Conservation (phyloP, 2,329 filamentous ascomycete species). For the Drechslerella dactyloides region DNA sequence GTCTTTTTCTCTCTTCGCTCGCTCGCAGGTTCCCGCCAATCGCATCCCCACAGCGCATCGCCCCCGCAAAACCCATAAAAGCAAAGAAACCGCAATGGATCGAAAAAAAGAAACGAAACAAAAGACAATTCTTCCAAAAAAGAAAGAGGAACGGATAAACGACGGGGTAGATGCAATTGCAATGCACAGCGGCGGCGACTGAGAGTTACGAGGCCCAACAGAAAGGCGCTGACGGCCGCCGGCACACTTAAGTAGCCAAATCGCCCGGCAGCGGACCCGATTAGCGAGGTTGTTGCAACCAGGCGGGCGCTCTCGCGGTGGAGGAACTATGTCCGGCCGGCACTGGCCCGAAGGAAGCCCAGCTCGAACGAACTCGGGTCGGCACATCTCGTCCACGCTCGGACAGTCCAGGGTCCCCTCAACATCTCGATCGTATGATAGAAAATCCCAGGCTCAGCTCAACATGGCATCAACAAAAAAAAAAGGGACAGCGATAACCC, state of each 20-base stretch:
- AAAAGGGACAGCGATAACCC: too few species aligned
- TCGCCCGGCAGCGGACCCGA: slow-evolving; percentile 17
- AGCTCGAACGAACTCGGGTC: slow-evolving; percentile 36
- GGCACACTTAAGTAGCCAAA: slow-evolving; percentile 3
- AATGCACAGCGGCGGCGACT: background rate
- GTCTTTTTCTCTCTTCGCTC: slow-evolving; percentile 52
- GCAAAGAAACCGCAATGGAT: slow-evolving; percentile 56
- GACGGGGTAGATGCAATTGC: slow-evolving; percentile 16
- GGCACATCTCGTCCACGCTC: slow-evolving; percentile 41
- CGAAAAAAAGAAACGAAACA: slow-evolving; percentile 55
- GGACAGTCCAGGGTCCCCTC: slow-evolving; percentile 59
- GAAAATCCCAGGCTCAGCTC: too few species aligned
- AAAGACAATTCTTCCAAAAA: slow-evolving; percentile 55
- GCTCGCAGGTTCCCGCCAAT: slow-evolving; percentile 23
- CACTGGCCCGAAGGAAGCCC: slow-evolving; percentile 47
- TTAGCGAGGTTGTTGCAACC: slow-evolving; percentile 51
- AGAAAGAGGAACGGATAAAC: slow-evolving; percentile 51
- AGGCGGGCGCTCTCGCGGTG: slow-evolving; percentile 33
- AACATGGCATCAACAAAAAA: too few species aligned
- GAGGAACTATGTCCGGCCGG: slow-evolving; percentile 50
- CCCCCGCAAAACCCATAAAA: slow-evolving; percentile 51
- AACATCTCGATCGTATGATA: slow-evolving; percentile 58
- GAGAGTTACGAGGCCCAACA: background rate
- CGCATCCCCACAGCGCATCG: slow-evolving; percentile 20
- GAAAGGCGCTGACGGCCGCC: background rate